Evolutionary conservation across 2,329 filamentous ascomycete species (phyloP).

Genomic region (Aspergillus sp.): DNA sequence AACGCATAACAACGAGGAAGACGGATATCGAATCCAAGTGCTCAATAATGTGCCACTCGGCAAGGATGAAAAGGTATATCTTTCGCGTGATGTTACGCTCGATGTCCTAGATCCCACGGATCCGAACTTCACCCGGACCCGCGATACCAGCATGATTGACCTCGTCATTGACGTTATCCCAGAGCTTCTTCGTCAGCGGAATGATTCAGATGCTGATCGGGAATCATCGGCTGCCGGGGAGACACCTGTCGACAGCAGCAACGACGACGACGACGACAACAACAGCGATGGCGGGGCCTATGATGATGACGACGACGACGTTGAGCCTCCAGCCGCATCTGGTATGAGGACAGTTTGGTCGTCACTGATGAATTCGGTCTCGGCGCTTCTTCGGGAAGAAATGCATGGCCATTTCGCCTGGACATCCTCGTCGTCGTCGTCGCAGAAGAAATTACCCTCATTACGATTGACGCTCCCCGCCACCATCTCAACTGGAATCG

Average conservation of each 20-base stretch:
- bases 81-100: conserved; percentile 66
- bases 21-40: conserved; percentile 56
- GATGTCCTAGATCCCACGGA: conserved; percentile 59
- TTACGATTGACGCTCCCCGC: conserved; percentile 40
- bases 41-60: conserved; percentile 75
- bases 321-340: conserved; percentile 22
- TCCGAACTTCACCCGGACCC: conserved; percentile 71
- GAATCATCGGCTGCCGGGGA: conserved; percentile 14
- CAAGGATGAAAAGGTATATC: conserved; percentile 76
- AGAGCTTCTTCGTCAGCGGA: conserved; percentile 25
- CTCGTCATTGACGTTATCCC: conserved; percentile 55
- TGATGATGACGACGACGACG: background rate
- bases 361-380: conserved; percentile 44
- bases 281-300: too few species aligned
- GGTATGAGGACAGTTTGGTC: conserved; percentile 36
- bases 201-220: conserved; percentile 23
- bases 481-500: conserved; percentile 42
- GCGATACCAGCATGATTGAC: conserved; percentile 65
- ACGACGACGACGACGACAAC: conserved; percentile 18
- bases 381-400: conserved; percentile 42
- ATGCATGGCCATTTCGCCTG: conserved; percentile 15
- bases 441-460: conserved; percentile 21
- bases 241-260: conserved; percentile 10
- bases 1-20: conserved; percentile 13
- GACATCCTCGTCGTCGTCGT: conserved; percentile 19